phyloP scores from a whole-genome alignment of 2,329 filamentous ascomycete species.

The Tolypocladium cylindrosporum region DNA sequence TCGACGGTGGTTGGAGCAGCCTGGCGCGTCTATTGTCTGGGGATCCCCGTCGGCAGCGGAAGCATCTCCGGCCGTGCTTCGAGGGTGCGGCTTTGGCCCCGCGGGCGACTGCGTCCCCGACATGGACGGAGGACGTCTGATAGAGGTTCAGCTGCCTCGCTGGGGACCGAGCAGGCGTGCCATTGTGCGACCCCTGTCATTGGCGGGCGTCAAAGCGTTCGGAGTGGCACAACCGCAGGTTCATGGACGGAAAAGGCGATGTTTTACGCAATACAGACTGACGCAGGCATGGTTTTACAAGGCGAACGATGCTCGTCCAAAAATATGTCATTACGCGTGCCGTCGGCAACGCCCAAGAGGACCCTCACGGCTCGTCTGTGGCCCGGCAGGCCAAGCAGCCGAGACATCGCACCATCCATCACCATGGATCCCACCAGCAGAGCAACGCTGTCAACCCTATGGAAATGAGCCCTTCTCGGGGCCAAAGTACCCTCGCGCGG shows the following conservation, averaged over 20 bases:
- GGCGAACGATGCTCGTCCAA: background rate
- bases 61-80: background rate
- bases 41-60: background rate
- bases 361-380: background rate
- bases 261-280: background rate
- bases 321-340: background rate
- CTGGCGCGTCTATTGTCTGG: background rate
- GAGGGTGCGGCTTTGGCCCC: background rate
- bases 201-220: background rate
- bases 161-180: background rate
- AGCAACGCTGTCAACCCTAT: background rate
- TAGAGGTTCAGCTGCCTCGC: background rate
- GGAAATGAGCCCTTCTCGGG: constrained; percentile 11
- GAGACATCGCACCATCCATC: background rate
- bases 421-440: background rate
- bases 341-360: background rate
- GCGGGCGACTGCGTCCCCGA: background rate
- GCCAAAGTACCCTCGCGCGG: constrained; percentile 15
- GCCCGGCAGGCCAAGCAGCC: background rate
- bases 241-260: background rate
- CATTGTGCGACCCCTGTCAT: background rate
- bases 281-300: background rate
- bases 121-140: background rate
- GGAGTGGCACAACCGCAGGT: background rate
- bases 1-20: background rate